Conservation (phyloP, 441 rosid species). For the Adansonia madagascariensis region DNA sequence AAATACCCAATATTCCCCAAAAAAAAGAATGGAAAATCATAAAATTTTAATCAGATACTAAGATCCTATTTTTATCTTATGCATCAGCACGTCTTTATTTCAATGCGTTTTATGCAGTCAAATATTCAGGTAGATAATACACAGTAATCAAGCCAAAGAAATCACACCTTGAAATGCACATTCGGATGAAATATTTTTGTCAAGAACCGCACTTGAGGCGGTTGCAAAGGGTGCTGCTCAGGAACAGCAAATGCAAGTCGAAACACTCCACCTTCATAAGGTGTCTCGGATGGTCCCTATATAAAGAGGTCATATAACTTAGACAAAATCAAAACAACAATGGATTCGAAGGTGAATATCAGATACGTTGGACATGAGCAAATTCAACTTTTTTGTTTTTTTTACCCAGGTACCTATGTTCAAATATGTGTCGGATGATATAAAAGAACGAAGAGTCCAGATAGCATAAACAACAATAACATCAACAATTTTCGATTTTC, state of each 20-base stretch:
- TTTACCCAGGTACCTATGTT: too few relatives aligned
- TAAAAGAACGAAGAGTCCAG: not conserved
- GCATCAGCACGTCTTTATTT: not conserved
- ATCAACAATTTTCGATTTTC: not conserved
- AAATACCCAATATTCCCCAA: not conserved
- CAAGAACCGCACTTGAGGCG: slow-evolving; percentile 97
- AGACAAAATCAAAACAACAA: slow-evolving; percentile 19
- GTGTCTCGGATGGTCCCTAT: slow-evolving; percentile 98
- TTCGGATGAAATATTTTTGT: slow-evolving; percentile 98
- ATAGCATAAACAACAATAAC: not conserved
- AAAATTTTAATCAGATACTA: not conserved
- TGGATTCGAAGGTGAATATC: not conserved
- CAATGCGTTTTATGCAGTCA: not conserved
- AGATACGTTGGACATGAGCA: not conserved
- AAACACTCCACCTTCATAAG: slow-evolving; percentile 95
- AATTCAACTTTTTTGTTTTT: not conserved
- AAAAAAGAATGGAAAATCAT: not conserved
- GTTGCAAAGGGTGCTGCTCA: slow-evolving; percentile 94
- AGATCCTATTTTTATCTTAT: not conserved
- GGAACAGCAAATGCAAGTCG: slow-evolving; percentile 95
- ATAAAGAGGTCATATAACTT: slow-evolving; percentile 3
- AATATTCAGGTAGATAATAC: not conserved
- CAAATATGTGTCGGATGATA: not conserved
- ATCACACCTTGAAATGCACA: slow-evolving; percentile 89
- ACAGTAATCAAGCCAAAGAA: not conserved